Evolutionary conservation across 768 basidiomycete species (phyloP), one percentile per base, ranked within the genome.

Genomic region (Crucibulum laeve): DNA sequence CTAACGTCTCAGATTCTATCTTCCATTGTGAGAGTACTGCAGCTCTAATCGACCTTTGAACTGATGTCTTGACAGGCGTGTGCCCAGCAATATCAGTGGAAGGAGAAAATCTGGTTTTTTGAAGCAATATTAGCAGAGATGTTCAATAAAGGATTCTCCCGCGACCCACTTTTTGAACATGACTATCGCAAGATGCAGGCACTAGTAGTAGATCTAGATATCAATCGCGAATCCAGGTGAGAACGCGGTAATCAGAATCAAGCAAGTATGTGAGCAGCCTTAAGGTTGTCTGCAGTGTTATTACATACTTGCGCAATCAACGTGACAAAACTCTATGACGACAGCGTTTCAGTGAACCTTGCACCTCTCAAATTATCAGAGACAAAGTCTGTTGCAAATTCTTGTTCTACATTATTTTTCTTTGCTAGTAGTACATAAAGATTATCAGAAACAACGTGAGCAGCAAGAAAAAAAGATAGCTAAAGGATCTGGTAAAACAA

Each of bases 21-120:
- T 82, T 87, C 77, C 91, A 87, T 61, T 95, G 92, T 15, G 84
- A 76, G 38, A 96, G 72, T 24, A 96, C 69, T 35, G 72, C 74
- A 18, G 83, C 68, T 44, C 96, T 84, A 64, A 98, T 92, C 52
- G 79, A 77, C 57, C 96, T 77, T 61, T 98, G 95, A 5, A 91
- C 84, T 19, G 94, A 97, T 25, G 91, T 83, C 64, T 98, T 98
- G 46, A 97, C 79, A 28, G 87, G 87, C 10, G 91, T 92, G 52
- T 93, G 91, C 25, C 87, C 84, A 34, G 92, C 77, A 51, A 97
- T 82, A 58, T 99, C 95, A 18, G 85, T 76, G 17, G 82, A 71
- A 22, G 84, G 73, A 28, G 70, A 71, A 62, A 89, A 90, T 62
- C 87, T 90, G 53, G 8, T 36, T 10, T 38, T 44, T 33, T 42